These are phyloP conservation scores for Ceratocystis ficicola DNA, from an alignment of 2,329 filamentous ascomycete genomes.

Conservation along the genomic window DNA sequence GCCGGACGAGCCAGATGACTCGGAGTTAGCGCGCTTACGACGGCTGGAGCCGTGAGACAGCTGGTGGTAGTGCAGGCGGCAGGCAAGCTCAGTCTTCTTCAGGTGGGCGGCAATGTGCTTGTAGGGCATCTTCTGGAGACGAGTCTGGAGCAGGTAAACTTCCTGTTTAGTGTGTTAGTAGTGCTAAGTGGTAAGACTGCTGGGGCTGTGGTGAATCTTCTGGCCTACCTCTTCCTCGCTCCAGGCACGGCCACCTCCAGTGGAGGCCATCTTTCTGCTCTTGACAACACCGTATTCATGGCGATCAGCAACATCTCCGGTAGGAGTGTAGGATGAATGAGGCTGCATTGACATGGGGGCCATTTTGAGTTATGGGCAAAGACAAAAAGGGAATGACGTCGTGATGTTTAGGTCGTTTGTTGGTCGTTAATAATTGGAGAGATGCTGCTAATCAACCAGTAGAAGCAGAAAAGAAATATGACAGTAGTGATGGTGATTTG, in stretches of 20 bases:
- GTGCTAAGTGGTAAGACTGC: neutral
- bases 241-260: slow-evolving; percentile 68
- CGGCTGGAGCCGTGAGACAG: slow-evolving; percentile 71
- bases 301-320: slow-evolving; percentile 43
- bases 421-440: slow-evolving; percentile 16
- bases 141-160: slow-evolving; percentile 69
- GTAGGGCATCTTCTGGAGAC: slow-evolving; percentile 79
- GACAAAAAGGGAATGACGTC: neutral
- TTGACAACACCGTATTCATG: slow-evolving; percentile 51
- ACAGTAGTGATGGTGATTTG: neutral
- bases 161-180: slow-evolving; percentile 42
- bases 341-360: slow-evolving; percentile 34
- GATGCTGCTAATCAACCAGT: slow-evolving; percentile 9
- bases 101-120: slow-evolving; percentile 78
- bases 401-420: slow-evolving; percentile 22
- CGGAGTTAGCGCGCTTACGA: slow-evolving; percentile 61
- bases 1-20: slow-evolving; percentile 48
- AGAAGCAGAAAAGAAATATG: neutral
- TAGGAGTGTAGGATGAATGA: slow-evolving; percentile 38
- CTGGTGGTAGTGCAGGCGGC: slow-evolving; percentile 78
- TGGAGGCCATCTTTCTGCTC: slow-evolving; percentile 55
- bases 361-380: slow-evolving; percentile 29
- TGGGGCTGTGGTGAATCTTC: neutral
- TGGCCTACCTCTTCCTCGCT: slow-evolving; percentile 66
- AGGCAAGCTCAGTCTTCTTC: slow-evolving; percentile 79